phyloP scores from a whole-genome alignment of 495 filamentous ascomycete species.

The Arthonia radiata region DNA sequence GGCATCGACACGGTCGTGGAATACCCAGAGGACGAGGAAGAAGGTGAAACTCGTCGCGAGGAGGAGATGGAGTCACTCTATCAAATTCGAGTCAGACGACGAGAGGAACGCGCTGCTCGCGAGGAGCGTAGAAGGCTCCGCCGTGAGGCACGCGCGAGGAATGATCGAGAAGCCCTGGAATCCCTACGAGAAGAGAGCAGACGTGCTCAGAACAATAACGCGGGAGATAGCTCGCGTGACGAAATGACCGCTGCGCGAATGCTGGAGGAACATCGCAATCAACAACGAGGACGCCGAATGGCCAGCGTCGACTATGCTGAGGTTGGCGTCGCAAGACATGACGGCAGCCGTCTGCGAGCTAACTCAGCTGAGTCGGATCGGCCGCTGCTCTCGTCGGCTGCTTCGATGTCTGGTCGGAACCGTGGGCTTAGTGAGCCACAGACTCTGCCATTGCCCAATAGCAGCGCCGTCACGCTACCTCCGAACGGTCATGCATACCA shows the following conservation, averaged over 20 bases:
- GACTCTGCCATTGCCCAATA: constrained; percentile 6
- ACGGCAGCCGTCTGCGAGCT: constrained; percentile 66
- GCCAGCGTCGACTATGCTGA: constrained; percentile 70
- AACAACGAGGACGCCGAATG: constrained; percentile 47
- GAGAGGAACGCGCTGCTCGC: constrained; percentile 49
- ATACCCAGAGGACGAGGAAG: constrained; percentile 43
- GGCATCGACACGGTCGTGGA: constrained; percentile 87
- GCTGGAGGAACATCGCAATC: constrained; percentile 40
- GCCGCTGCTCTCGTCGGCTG: constrained; percentile 48
- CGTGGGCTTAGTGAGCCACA: constrained; percentile 9
- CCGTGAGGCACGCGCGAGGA: constrained; percentile 41
- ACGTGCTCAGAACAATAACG: constrained; percentile 5
- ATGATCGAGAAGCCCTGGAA: constrained; percentile 37
- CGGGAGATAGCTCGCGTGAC: constrained; percentile 4
- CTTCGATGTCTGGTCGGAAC: no score
- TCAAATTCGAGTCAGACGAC: constrained; percentile 59
- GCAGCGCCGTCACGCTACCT: constrained; percentile 5
- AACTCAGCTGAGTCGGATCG: constrained; percentile 56
- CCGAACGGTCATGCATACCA: constrained; percentile 10
- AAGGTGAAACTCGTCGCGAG: constrained; percentile 63
- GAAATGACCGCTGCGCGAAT: constrained; percentile 9
- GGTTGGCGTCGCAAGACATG: constrained; percentile 64
- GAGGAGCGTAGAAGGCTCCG: constrained; percentile 42
- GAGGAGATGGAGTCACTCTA: constrained; percentile 83
- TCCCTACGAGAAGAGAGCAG: constrained; percentile 25